Evolutionary conservation across 148 eudicot species (phyloP), one percentile per base, ranked within the genome.

Genomic region (Amaranthus hypochondriacus): DNA sequence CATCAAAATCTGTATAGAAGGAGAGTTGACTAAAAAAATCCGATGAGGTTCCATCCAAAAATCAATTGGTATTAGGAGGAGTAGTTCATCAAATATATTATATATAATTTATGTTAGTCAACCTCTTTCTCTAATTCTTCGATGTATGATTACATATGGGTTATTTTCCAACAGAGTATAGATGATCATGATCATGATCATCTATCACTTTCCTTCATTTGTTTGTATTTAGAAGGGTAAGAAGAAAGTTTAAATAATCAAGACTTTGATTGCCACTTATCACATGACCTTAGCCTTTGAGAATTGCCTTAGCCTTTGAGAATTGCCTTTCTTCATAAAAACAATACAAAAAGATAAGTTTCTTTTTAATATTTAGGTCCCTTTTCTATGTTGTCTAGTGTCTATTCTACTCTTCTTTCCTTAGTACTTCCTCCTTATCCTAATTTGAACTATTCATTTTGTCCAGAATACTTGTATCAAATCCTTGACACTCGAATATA

Each of bases 231-330:
- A 72, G 47, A 6, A 10, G 39, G 39, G 39, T 28, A 28, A 28
- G 64, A 59, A 71, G 62, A 15, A 72, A 9, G 10, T n/a, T 48
- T 4, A n/a, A 5, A 12, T 68, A 62, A 43, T 61, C 52, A 78
- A 52, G 64, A 62, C 48, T 60, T 74, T 69, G 58, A 74, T 66
- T 56, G 75, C 15, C 70, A 70, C 71, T 65, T 61, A 75, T 79
- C 92, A 87, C 85, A 80, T 79, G 78, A 75, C 54, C 83, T 81
- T 82, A 81, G 74, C 80, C 72, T 71, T 62, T 69, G 14, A 14
- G 12, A 44, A 18, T 56, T 28, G 39, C 39, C 70, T 63, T 62
- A 81, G 74, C 80, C 72, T 71, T 62, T 69, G 14, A 14, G 12
- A 44, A 18, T 56, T 18, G 18, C 18, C 18, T 18, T 18, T 18